Base-by-base conservation (phyloP, 371 early-diverging fungal genomes). In the Mortierella sp. region DNA sequence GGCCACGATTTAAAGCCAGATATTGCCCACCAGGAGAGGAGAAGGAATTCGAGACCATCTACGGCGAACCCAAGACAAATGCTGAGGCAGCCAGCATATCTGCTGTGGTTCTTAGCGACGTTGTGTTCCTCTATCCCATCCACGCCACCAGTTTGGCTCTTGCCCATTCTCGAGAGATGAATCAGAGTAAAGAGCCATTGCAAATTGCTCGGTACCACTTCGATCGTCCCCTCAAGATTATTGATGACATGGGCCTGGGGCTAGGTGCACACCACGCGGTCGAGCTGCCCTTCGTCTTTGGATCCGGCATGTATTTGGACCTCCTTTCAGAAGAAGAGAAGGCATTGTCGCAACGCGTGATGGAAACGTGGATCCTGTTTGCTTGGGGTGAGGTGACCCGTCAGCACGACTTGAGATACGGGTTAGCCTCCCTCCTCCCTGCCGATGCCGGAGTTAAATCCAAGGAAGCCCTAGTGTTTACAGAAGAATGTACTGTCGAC, bases 201-300 rank as follows among this genome's bases (percentile, higher is more conserved):
- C 74, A 76, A 22, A 49, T 83, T 49, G 68, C 51, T n/a, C 83
- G 77, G n/a, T 77, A 59, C 55, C 77, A 83, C 37, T 83, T 83
- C 26, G 83, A 83, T 62, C 77, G 68, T 5, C 77, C 77, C 9
- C 37, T 77, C 61, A 63, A 77, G 37, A 45, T 73, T 32, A 74
- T 83, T 5, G 83, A 83, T 39, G 71, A 73, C 12, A 76, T 83
- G 83, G 40, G 28, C 0, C 5, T 77, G 26, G 74, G 74, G 20
- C 20, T 76, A 18, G 83, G 83, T 9, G 83, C 83, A 1, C 83
- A 83, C 24, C 83, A 83, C 51, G 83, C 70, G 2, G 83, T 45
- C 2, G 83, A 83, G 16, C 43, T 83, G 61, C 77, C 77, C 2
- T 77, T 79, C 43, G 58, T 83, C 40, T 83, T 83, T 83, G 77